Conservation (phyloP, 108 stramenopile genomes). For the Discostella stelligeroides region DNA sequence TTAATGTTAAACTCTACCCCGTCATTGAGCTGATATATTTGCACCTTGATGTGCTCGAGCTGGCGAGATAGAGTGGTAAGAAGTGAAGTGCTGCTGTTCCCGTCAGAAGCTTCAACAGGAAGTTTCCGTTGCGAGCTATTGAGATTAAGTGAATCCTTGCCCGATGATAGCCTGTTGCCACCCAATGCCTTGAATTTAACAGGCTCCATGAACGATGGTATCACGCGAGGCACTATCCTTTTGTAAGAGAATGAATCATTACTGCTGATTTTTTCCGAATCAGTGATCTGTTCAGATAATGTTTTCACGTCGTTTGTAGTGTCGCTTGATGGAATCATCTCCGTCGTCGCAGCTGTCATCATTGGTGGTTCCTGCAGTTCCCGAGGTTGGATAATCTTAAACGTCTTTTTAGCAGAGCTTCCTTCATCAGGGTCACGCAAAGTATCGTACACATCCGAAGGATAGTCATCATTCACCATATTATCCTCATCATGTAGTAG, state of each 20-base stretch:
- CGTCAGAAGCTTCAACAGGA: slow-evolving; percentile 22
- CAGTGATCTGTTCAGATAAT: neutral
- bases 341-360: no score
- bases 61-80: slow-evolving; percentile 29
- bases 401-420: no score
- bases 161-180: neutral
- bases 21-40: slow-evolving; percentile 55
- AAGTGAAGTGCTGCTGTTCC: slow-evolving; percentile 21
- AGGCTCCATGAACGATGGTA: slow-evolving; percentile 44
- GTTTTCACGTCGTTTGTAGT: neutral
- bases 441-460: neutral
- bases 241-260: neutral
- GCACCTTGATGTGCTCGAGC: slow-evolving; percentile 30
- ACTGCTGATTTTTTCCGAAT: neutral
- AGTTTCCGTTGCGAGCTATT: slow-evolving; percentile 1
- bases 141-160: neutral
- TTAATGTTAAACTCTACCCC: slow-evolving; percentile 69
- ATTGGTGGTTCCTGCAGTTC: no score
- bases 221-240: slow-evolving; percentile 3
- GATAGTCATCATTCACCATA: neutral
- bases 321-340: no score
- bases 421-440: neutral
- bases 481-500: neutral
- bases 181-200: slow-evolving; percentile 19
- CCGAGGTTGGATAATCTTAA: no score